Base-by-base conservation (phyloP, 805 yeast species). In the Saturnispora halmiae region DNA sequence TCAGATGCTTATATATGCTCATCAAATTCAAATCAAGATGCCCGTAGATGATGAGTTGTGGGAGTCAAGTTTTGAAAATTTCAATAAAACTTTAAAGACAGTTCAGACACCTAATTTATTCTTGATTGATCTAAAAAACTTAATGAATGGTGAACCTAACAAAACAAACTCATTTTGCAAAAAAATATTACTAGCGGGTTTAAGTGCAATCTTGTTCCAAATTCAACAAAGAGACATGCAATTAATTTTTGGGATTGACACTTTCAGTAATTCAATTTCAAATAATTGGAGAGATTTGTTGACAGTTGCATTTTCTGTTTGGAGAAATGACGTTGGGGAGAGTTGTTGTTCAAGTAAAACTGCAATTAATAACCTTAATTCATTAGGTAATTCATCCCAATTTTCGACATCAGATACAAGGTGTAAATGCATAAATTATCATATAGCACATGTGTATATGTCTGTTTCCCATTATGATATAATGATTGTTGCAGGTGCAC, bases 401-500 rank as follows among this genome's bases (percentile, higher is more conserved):
- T 61, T 59, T 46, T 51, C 59, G 21, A 49, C 50, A 20, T 57
- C 55, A 30, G 74, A 66, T 46, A 61, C 71, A 2, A 66, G 77
- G 36, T 79, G 84, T 56, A 75, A 75, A 46, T 70, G 75, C 44
- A 79, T 85, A 0, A 73, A 78, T 40, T 81, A 76, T 57, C 88
- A 84, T 53, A 66, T 82, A 63, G 76, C 84, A 1, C 88, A 82
- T 53, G 74, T 82, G 13, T 72, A 77, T 34, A 71, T 84, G 54
- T 74, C 83, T 38, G 70, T 81, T 22, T 78, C 82, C 42, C 85
- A 82, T 47, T 79, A 82, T 57, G 94, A 85, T 57, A 75, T 82
- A 43, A 82, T 82, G 40, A 78, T 82, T 4, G 79, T 67, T 56
- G 79, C 88, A 2, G 95, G 95, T 1, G 82, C 86, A 6, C 92